These are phyloP conservation scores for Parathielavia hyrcaniae DNA, from an alignment of 495 filamentous ascomycete species.

Conservation along the genomic window DNA sequence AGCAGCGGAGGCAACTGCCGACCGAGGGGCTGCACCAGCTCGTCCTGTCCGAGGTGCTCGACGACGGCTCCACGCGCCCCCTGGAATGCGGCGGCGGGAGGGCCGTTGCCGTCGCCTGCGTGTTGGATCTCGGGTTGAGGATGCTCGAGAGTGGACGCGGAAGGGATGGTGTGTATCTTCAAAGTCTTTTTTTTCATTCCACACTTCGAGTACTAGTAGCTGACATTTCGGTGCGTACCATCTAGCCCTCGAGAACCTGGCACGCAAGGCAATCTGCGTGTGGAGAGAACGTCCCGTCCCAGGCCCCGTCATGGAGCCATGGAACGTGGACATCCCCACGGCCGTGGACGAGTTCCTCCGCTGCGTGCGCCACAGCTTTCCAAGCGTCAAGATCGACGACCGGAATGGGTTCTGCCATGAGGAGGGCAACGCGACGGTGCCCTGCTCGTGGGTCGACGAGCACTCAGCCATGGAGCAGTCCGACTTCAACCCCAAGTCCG, in stretches of 20 bases:
- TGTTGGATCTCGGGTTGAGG: slow-evolving; percentile 22
- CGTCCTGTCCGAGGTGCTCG: slow-evolving; percentile 21
- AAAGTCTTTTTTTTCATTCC: no score
- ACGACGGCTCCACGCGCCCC: slow-evolving; percentile 9
- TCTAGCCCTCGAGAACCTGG: slow-evolving; percentile 22
- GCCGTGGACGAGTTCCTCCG: slow-evolving; percentile 20
- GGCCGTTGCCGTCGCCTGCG: slow-evolving; percentile 18
- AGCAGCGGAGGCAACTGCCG: slow-evolving; percentile 7
- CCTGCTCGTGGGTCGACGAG: slow-evolving; percentile 11
- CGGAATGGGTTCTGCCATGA: slow-evolving; percentile 18
- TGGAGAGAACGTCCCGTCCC: slow-evolving; percentile 17
- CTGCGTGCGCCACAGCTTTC: slow-evolving; percentile 19
- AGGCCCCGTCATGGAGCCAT: slow-evolving; percentile 4
- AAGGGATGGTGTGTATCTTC: slow-evolving; percentile 7
- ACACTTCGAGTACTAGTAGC: no score
- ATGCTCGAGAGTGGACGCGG: slow-evolving; percentile 22
- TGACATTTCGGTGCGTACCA: not conserved
- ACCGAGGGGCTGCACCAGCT: slow-evolving; percentile 22
- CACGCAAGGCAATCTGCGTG: slow-evolving; percentile 16
- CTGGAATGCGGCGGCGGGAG: slow-evolving; percentile 17
- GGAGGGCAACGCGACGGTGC: slow-evolving; percentile 2
- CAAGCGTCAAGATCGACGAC: slow-evolving; percentile 19
- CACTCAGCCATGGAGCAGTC: slow-evolving; percentile 6
- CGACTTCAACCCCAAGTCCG: slow-evolving; percentile 18
- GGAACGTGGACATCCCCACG: not conserved